These are phyloP conservation scores for Cyamopsis tetragonoloba DNA, from an alignment of 306 rosid genomes.

Conservation along the genomic window DNA sequence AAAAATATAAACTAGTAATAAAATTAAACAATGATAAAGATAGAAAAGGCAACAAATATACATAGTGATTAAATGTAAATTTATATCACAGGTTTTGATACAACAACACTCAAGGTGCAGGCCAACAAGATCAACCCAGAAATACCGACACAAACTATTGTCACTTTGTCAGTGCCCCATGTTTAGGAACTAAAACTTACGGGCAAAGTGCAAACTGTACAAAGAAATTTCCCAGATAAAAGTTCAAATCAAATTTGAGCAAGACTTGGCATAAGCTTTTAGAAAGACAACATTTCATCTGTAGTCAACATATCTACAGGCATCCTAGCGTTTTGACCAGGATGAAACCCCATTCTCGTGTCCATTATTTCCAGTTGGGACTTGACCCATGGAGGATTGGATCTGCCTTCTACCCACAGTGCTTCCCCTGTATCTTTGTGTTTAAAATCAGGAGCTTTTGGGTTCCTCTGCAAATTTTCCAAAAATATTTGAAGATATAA, in stretches of 20 bases:
- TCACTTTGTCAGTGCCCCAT: not conserved
- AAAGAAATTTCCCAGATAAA: slow-evolving; percentile 18
- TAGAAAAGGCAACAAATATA: too few relatives aligned
- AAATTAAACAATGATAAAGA: too few relatives aligned
- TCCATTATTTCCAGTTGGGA: slow-evolving; percentile 80
- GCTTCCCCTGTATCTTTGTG: slow-evolving; percentile 96
- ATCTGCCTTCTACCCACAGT: slow-evolving; percentile 78
- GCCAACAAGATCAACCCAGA: too few relatives aligned
- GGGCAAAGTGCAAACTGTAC: slow-evolving; percentile 27
- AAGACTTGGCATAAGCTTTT: slow-evolving; percentile 10
- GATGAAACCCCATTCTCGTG: slow-evolving; percentile 48
- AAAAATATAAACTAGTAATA: too few relatives aligned
- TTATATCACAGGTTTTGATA: too few relatives aligned
- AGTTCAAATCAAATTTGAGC: not conserved
- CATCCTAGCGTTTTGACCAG: slow-evolving; percentile 43
- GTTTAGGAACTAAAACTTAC: not conserved
- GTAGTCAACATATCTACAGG: slow-evolving; percentile 37
- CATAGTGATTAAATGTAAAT: too few relatives aligned
- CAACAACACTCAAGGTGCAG: too few relatives aligned
- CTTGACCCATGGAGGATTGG: slow-evolving; percentile 83
- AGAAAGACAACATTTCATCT: slow-evolving; percentile 47
- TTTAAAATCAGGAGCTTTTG: slow-evolving; percentile 85
- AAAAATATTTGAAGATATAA: not conserved
- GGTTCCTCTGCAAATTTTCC: slow-evolving; percentile 64
- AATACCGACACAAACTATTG: too few relatives aligned